Percentiles rank a stretch among this genome's conserved stretches.
Evolutionary conservation across 805 yeast genomes (phyloP).

Genomic region (Kuraishia hungarica): DNA sequence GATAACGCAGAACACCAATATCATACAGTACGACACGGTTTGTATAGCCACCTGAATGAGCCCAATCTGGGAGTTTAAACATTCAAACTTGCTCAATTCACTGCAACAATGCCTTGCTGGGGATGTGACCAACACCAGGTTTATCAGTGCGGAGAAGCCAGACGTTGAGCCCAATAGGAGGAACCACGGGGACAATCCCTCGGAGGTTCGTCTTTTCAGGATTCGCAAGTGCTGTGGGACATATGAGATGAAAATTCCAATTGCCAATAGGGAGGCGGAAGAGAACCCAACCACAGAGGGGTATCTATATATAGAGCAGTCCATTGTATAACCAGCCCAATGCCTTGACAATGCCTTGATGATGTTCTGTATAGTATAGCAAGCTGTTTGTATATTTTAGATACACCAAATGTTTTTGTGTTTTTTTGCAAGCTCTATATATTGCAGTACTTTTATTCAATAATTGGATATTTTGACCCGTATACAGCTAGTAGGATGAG

Average conservation of each 20-base stretch:
- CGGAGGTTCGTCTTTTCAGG: slow-evolving; percentile 49
- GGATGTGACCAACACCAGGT: slow-evolving; percentile 52
- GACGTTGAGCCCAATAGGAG: slow-evolving; percentile 63
- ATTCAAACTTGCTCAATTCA: slow-evolving; percentile 39
- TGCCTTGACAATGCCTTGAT: no score
- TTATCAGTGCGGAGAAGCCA: slow-evolving; percentile 59
- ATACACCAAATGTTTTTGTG: no score
- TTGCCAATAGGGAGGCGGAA: slow-evolving; percentile 43
- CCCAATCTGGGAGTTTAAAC: slow-evolving; percentile 58
- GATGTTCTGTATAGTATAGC: no score
- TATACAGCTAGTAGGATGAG: no score
- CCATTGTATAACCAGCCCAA: no score
- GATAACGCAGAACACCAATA: slow-evolving; percentile 45
- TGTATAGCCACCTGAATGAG: slow-evolving; percentile 61
- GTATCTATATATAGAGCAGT: slow-evolving; percentile 34
- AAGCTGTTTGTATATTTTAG: no score
- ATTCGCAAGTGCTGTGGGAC: slow-evolving; percentile 68
- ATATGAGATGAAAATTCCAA: slow-evolving; percentile 65
- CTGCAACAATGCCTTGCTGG: slow-evolving; percentile 58
- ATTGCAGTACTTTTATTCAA: no score
- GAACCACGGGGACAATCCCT: slow-evolving; percentile 71
- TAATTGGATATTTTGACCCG: no score
- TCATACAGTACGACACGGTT: slow-evolving; percentile 47
- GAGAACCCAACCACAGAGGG: slow-evolving; percentile 42
- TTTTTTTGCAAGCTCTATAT: no score